Base-by-base conservation (phyloP, 768 basidiomycete genomes). In the Crassisporium funariophilum region DNA sequence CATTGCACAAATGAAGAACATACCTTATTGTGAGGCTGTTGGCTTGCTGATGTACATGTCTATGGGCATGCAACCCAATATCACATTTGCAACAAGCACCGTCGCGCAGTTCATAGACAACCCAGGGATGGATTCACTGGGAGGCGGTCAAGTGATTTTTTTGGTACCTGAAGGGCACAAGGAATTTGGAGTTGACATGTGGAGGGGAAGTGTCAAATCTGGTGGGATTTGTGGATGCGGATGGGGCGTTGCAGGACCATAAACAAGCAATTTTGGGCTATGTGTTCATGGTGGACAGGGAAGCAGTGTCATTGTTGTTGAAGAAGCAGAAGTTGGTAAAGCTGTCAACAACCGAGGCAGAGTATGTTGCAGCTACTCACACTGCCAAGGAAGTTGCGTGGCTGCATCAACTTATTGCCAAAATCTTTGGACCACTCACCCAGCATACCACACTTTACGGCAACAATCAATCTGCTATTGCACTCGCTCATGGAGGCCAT, bases 301-400 rank as follows among this genome's bases (percentile, higher is more conserved):
- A n/a, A n/a, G n/a, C 56, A 2, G 46, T 73, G n/a, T 49, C 51
- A 1, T 71, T 70, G 71, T 35, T 33, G 1, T 63, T 61, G 12
- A 60, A 62, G 46, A 49, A 56, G 12, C 72, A 72, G 55, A 23
- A 58, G 2, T 54, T 63, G n/a, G 65, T 75, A 2, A 49, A 47
- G 0, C 40, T 55, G 2, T 52, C 41, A 17, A 55, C 47, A 1
- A 46, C 54, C 10, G 47, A 55, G 21, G 38, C 55, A 23, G 40
- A 53, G 24, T 56, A 56, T 37, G 52, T 56, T 4, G 55, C 55
- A 7, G 44, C 41, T 6, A 53, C 51, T 7, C 51, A 56, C 16
- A 41, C 53, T 6, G n/a, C n/a, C n/a, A n/a, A n/a, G n/a, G n/a
- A n/a, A n/a, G n/a, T n/a, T n/a, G 3, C 49, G 8, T 46, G 50